These are phyloP conservation scores for Aegilops speltoides DNA, from an alignment of 176 grass and related monocot genomes.

Conservation along the genomic window DNA sequence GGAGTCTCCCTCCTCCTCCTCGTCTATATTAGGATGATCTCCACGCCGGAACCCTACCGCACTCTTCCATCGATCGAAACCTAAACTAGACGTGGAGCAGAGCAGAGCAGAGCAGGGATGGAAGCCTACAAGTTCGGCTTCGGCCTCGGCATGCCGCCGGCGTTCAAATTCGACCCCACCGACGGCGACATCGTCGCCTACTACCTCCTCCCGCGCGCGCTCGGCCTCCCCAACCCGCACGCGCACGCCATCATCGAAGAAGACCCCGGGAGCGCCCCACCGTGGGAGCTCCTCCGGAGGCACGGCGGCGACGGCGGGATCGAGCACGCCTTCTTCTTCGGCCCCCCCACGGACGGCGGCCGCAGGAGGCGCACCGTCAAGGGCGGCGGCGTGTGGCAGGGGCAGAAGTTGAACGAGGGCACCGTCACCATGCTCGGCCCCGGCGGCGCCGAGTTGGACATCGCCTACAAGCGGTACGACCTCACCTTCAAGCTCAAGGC, in stretches of 20 bases:
- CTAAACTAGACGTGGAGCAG: not conserved
- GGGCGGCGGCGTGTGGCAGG: not conserved
- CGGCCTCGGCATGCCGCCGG: not conserved
- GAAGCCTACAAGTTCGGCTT: constrained; percentile 23
- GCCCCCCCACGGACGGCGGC: not conserved
- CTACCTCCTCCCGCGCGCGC: constrained; percentile 18
- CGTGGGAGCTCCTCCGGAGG: not conserved
- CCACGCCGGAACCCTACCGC: not conserved
- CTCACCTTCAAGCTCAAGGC: not conserved
- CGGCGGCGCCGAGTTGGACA: not conserved
- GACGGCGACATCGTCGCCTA: not conserved
- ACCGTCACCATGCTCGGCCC: not conserved
- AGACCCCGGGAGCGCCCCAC: not conserved
- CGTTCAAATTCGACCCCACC: constrained; percentile 21
- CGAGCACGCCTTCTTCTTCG: constrained; percentile 34
- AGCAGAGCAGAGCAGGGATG: not conserved
- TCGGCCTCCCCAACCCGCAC: not conserved
- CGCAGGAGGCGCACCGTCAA: not conserved
- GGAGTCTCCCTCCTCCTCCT: not conserved
- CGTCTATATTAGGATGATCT: not conserved
- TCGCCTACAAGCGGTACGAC: not conserved
- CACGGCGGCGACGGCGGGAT: not conserved
- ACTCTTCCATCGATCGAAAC: not conserved
- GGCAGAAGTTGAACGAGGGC: not conserved
- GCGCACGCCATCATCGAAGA: not conserved